phyloP scores from a whole-genome alignment of 371 early-diverging fungal genomes.

The Saksenaea oblongispora region DNA sequence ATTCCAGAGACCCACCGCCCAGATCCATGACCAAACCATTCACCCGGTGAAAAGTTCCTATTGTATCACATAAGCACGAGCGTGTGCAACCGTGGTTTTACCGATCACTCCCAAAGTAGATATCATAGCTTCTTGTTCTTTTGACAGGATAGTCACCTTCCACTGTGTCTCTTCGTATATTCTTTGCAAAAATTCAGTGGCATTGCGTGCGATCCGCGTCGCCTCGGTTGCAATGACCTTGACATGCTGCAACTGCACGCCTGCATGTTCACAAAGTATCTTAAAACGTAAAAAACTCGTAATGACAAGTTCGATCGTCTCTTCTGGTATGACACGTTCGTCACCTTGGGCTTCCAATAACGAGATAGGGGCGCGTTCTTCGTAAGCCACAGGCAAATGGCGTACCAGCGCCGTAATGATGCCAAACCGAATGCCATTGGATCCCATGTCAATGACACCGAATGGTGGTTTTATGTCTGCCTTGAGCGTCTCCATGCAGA shows the following conservation, averaged over 20 bases:
- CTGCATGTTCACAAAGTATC: conserved; percentile 44
- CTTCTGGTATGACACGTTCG: conserved; percentile 34
- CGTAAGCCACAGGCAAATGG: conserved; percentile 52
- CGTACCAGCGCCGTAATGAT: conserved; percentile 47
- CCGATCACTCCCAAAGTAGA: conserved; percentile 50
- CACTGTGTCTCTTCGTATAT: conserved; percentile 48
- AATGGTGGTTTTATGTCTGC: conserved; percentile 31
- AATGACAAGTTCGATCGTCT: conserved; percentile 46
- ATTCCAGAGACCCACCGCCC: conserved; percentile 56
- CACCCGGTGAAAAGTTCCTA: conserved; percentile 49
- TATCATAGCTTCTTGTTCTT: conserved; percentile 49
- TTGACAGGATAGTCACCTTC: conserved; percentile 37
- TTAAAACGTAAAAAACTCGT: conserved; percentile 52
- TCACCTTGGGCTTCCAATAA: conserved; percentile 48
- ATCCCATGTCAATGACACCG: conserved; percentile 61
- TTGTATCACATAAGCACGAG: background rate
- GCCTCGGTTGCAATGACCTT: conserved; percentile 58
- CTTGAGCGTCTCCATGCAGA: conserved; percentile 4
- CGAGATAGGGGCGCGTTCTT: conserved; percentile 56
- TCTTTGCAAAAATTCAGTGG: conserved; percentile 33
- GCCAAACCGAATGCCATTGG: conserved; percentile 60
- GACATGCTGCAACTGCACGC: conserved; percentile 34
- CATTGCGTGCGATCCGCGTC: conserved; percentile 53
- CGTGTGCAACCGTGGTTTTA: conserved; percentile 7
- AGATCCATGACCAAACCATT: conserved; percentile 58